Evolutionary conservation across 441 rosid genomes (phyloP), one percentile per base, ranked within the genome.

Genomic region (Capsella rubella): DNA sequence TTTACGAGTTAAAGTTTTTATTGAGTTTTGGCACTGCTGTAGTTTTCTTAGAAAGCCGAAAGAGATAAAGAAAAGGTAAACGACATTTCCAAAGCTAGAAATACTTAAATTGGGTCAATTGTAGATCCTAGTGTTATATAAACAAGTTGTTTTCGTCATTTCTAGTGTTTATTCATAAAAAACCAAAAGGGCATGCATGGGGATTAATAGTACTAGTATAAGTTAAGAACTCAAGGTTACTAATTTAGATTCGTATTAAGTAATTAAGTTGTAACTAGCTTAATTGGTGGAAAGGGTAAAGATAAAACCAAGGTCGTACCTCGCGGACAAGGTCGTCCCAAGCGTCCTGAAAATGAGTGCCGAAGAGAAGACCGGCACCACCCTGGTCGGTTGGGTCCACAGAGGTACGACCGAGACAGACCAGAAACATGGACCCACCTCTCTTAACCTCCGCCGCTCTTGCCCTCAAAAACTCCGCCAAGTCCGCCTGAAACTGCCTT

Each of bases 301-400:
- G 14, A 14, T 21, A 16, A 21, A 49, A 59, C 2, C 0, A 55
- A 53, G 51, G 34, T 52, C 3, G 14, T 87, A 95, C 99, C 97
- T 92, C 95, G 63, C 81, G 89, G 85, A 94, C 97, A 78, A 94
- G 97, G 80, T 94, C 97, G 79, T 92, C 87, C 99, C 99, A 94
- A 25, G 99, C 97, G 82, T 94, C 97, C 83, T 94, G 97, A 82
- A 85, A 94, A 84, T 94, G 99, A 84, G 99, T 92, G 79, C 97
- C 99, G 51, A 94, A 94, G 47, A 94, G 91, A 16, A 89, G 74
- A 47, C 97, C 99, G 6, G 97, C 90, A 78, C 99, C 99, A 69
- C 99, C 94, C 56, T 94, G 99, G 84, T 94, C 96, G 0, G 90
- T 71, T 49, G 99, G 96, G 74, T 92, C 99, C 37, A 72, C 73